Percentiles rank a stretch among this genome's conserved stretches.
Evolutionary conservation across 805 yeast species (phyloP).

Genomic region (Maudiozyma saulgeensis): DNA sequence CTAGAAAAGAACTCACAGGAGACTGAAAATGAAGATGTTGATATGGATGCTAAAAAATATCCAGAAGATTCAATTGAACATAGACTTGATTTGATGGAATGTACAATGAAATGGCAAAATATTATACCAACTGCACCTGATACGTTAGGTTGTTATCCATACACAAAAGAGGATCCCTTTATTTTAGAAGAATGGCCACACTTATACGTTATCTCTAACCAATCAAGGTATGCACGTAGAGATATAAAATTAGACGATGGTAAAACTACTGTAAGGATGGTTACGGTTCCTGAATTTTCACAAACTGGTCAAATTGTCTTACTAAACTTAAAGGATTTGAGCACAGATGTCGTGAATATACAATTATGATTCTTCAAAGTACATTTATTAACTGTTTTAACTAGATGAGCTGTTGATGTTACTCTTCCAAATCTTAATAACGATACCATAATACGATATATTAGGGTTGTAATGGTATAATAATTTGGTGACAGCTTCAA

Average conservation of each 20-base stretch:
- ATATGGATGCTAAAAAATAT: neutral
- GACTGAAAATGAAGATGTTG: constrained; percentile 8
- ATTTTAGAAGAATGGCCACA: constrained; percentile 73
- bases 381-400: too few relatives aligned
- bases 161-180: constrained; percentile 68
- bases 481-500: too few relatives aligned
- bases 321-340: constrained; percentile 48
- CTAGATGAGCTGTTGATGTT: too few relatives aligned
- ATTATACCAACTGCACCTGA: constrained; percentile 94
- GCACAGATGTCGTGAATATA: constrained; percentile 40
- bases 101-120: constrained; percentile 74
- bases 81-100: constrained; percentile 50
- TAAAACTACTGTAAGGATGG: constrained; percentile 36
- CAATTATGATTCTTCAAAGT: neutral
- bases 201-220: constrained; percentile 81
- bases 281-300: constrained; percentile 64
- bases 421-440: too few relatives aligned
- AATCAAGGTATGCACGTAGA: constrained; percentile 47
- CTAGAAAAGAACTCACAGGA: constrained; percentile 26
- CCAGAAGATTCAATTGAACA: constrained; percentile 16
- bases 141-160: constrained; percentile 86
- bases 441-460: too few relatives aligned
- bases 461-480: too few relatives aligned
- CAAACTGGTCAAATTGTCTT: constrained; percentile 56
- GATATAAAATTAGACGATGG: constrained; percentile 28